A percentile compares a stretch with the other conserved stretches of the same genome.
phyloP scores from a whole-genome alignment of 2,329 filamentous ascomycete genomes.

The Talaromyces sp. region DNA sequence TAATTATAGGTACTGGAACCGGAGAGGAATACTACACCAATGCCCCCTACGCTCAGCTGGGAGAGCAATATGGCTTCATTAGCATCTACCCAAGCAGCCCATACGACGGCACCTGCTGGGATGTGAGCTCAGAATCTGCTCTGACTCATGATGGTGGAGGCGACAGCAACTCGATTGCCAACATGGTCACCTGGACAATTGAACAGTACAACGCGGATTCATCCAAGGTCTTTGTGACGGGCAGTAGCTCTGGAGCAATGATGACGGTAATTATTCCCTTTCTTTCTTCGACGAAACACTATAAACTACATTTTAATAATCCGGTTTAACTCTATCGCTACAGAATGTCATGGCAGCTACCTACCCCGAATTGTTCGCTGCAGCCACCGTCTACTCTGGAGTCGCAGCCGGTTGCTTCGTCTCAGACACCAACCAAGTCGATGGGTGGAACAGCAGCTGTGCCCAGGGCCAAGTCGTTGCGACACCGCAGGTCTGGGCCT shows the following conservation, averaged over 20 bases:
- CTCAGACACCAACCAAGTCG: slow-evolving; percentile 10
- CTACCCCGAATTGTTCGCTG: slow-evolving; percentile 8
- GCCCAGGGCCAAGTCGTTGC: slow-evolving; percentile 18
- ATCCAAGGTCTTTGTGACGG: slow-evolving; percentile 8
- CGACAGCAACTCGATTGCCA: slow-evolving; percentile 33
- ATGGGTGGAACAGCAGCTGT: slow-evolving; percentile 20
- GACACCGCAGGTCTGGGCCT: slow-evolving; percentile 35
- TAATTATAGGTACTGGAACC: slow-evolving; percentile 6
- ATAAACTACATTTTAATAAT: no score
- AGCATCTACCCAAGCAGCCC: slow-evolving; percentile 54
- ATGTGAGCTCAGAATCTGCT: slow-evolving; percentile 44
- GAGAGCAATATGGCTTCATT: slow-evolving; percentile 38
- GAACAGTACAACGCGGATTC: slow-evolving; percentile 4
- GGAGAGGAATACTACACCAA: slow-evolving; percentile 40
- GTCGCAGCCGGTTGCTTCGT: slow-evolving; percentile 8
- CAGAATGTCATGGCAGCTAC: slow-evolving; percentile 7
- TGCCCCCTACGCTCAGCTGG: slow-evolving; percentile 50
- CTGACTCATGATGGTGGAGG: slow-evolving; percentile 33
- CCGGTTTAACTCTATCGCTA: not conserved
- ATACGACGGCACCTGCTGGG: slow-evolving; percentile 54
- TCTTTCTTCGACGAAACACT: not conserved
- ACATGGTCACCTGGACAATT: slow-evolving; percentile 8
- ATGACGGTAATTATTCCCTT: not conserved
- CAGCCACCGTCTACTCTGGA: slow-evolving; percentile 4
- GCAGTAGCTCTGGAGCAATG: slow-evolving; percentile 8